A percentile compares a stretch with the other conserved stretches of the same genome.
Evolutionary conservation across 331 rosid genomes (phyloP).

Genomic region (Malus hybrid): DNA sequence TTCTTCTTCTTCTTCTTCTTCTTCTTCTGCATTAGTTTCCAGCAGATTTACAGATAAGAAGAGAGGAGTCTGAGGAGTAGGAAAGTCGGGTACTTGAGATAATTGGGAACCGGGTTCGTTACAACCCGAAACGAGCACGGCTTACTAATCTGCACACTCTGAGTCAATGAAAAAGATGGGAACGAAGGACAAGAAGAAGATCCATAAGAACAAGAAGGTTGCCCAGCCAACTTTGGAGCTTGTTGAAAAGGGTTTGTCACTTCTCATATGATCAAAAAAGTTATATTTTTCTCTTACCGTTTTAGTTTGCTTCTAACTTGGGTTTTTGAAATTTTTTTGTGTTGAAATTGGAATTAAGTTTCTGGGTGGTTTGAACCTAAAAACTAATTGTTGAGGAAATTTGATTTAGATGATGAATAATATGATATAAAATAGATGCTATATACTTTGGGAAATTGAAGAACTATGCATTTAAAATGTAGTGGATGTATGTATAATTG

Average conservation of each 20-base stretch:
- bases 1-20: background rate
- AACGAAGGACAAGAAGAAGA: slow-evolving; percentile 19
- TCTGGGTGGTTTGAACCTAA: background rate
- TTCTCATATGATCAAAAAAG: background rate
- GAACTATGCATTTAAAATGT: background rate
- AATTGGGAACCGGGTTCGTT: background rate
- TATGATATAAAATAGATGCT: background rate
- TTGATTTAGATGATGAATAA: background rate
- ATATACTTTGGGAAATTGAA: background rate
- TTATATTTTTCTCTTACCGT: background rate
- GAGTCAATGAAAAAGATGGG: slow-evolving; percentile 4
- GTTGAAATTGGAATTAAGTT: background rate
- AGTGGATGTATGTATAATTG: background rate
- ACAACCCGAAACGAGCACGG: background rate
- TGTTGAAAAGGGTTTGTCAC: slow-evolving; percentile 7
- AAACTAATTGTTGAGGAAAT: background rate
- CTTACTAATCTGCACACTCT: background rate
- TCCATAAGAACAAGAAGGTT: background rate
- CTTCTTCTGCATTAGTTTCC: background rate
- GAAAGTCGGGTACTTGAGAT: slow-evolving; percentile 2
- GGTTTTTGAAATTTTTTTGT: background rate
- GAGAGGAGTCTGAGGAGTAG: slow-evolving; percentile 4
- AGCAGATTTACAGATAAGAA: background rate
- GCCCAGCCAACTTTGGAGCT: background rate
- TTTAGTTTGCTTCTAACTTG: background rate